phyloP scores from a whole-genome alignment of 768 basidiomycete species.

The Gymnopilus junonius region DNA sequence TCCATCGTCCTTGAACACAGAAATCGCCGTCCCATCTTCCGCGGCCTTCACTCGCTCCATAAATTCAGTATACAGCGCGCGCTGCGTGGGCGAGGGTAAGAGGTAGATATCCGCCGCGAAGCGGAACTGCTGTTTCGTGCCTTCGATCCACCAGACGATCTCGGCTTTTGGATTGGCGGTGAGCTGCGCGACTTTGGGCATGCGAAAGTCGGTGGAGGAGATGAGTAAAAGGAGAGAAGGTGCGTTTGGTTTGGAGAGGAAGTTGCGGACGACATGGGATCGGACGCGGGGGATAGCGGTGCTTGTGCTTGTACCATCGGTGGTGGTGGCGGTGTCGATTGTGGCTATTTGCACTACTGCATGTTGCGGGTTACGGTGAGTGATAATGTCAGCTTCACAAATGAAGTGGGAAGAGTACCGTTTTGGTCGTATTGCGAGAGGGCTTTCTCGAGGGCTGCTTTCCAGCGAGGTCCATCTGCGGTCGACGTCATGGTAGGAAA shows the following conservation, averaged over 20 bases:
- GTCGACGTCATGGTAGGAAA: conserved; percentile 1
- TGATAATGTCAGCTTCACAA: neutral
- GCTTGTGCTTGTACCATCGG: no score
- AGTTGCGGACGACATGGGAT: conserved; percentile 62
- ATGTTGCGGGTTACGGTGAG: neutral
- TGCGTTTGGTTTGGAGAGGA: conserved; percentile 47
- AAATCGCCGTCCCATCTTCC: conserved; percentile 25
- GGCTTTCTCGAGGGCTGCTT: conserved; percentile 46
- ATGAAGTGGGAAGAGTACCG: conserved; percentile 30
- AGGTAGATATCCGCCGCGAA: conserved; percentile 60
- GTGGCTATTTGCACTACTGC: conserved; percentile 68
- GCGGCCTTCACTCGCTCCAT: conserved; percentile 23
- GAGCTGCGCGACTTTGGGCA: conserved; percentile 69
- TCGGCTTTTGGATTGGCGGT: conserved; percentile 54
- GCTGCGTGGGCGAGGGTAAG: conserved; percentile 49
- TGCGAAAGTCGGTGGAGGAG: conserved; percentile 72
- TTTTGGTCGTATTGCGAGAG: conserved; percentile 42
- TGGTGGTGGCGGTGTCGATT: conserved; percentile 44
- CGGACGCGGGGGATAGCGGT: conserved; percentile 60
- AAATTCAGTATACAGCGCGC: conserved; percentile 41
- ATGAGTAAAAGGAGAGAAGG: conserved; percentile 65
- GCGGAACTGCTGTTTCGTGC: conserved; percentile 74
- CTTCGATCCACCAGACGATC: conserved; percentile 75
- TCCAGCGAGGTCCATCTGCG: conserved; percentile 48
- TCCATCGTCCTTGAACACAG: conserved; percentile 45